These are phyloP conservation scores for Nepenthes mirabilis DNA, from an alignment of 148 eudicot species.

Conservation along the genomic window DNA sequence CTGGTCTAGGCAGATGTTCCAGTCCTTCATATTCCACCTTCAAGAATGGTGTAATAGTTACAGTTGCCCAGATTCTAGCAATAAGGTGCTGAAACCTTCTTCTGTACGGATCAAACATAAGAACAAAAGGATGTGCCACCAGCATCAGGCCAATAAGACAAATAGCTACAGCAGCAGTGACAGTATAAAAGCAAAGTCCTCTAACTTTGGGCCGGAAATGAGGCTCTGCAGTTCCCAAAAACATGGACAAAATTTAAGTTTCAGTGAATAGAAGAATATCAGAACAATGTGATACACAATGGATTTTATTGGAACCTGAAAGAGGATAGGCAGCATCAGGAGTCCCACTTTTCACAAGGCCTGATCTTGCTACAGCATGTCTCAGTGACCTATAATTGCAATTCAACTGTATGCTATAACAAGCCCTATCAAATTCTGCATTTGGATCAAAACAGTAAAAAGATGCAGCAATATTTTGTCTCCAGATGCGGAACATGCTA, in stretches of 20 bases:
- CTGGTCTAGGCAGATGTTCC: conserved; percentile 60
- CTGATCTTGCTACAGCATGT: conserved; percentile 49
- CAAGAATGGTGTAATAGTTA: conserved; percentile 51
- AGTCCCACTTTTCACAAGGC: conserved; percentile 45
- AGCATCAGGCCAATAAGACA: conserved; percentile 60
- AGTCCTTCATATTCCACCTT: conserved; percentile 61
- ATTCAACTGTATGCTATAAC: conserved; percentile 10
- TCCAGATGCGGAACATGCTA: conserved; percentile 11
- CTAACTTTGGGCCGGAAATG: conserved; percentile 40
- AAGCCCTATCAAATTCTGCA: conserved; percentile 11
- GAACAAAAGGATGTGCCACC: conserved; percentile 79
- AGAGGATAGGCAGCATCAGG: conserved; percentile 38
- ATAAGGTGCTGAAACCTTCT: conserved; percentile 60
- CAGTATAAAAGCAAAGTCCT: conserved; percentile 60
- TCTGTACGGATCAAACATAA: conserved; percentile 56
- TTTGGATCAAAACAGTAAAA: conserved; percentile 13
- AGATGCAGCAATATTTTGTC: conserved; percentile 11
- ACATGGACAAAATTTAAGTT: conserved; percentile 2
- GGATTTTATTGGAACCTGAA: conserved; percentile 29
- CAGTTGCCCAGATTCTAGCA: conserved; percentile 71
- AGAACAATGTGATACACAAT: conserved; percentile 3
- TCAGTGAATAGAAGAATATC: neutral
- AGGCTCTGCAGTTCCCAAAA: conserved; percentile 28
- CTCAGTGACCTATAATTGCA: conserved; percentile 17
- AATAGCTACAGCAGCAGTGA: conserved; percentile 47